A percentile compares a stretch with the other conserved stretches of the same genome.
phyloP scores from a whole-genome alignment of 495 filamentous ascomycete species.

The Amphirosellinia nigrospora region DNA sequence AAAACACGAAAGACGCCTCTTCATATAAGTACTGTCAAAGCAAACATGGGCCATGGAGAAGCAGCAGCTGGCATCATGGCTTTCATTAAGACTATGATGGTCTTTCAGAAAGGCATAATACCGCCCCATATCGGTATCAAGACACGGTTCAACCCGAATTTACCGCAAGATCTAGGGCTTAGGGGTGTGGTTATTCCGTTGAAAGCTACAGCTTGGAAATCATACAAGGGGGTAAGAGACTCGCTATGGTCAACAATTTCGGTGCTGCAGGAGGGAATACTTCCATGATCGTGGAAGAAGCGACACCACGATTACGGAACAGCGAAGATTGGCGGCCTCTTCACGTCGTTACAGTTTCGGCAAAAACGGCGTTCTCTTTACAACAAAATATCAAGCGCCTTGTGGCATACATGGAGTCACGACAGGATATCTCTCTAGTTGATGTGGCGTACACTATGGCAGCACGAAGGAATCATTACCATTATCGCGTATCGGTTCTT shows the following conservation, averaged over 20 bases:
- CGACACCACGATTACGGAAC: not conserved
- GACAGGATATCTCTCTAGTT: constrained; percentile 4
- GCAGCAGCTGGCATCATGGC: constrained; percentile 69
- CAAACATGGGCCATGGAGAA: constrained; percentile 81
- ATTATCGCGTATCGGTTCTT: not conserved
- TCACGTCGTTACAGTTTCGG: constrained; percentile 52
- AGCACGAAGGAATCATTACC: not conserved
- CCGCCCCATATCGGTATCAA: constrained; percentile 78
- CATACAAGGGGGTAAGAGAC: constrained; percentile 43
- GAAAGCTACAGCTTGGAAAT: constrained; percentile 48
- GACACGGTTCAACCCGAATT: constrained; percentile 54
- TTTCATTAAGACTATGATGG: constrained; percentile 74
- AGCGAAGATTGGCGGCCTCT: not conserved
- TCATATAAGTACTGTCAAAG: constrained; percentile 74
- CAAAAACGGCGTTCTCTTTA: constrained; percentile 42
- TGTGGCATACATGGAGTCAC: not conserved
- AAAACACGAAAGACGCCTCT: constrained; percentile 57
- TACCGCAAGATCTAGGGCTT: constrained; percentile 44
- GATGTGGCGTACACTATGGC: not conserved
- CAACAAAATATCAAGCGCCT: constrained; percentile 32
- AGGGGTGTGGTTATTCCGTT: constrained; percentile 56
- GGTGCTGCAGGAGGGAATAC: constrained; percentile 62
- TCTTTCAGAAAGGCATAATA: constrained; percentile 73
- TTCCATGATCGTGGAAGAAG: constrained; percentile 57
- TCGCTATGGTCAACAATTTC: constrained; percentile 61